Evolutionary conservation across 179 eudicot species (phyloP).

Genomic region (Silene vulgaris): DNA sequence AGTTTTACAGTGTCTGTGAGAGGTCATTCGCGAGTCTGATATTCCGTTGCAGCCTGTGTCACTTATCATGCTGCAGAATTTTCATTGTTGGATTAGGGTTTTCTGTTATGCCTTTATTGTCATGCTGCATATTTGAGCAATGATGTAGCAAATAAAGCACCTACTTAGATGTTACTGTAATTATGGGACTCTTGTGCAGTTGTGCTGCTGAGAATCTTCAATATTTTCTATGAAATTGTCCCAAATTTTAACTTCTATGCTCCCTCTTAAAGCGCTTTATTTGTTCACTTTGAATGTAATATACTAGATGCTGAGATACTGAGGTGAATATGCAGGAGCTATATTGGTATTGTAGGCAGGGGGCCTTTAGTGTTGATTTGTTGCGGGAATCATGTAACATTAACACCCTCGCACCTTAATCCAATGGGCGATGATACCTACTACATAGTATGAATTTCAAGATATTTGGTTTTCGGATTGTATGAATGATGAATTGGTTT

Average conservation of each 20-base stretch:
- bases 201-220: not conserved
- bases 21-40: slow-evolving; percentile 1
- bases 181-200: not conserved
- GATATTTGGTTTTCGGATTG: not conserved
- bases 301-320: too few relatives aligned
- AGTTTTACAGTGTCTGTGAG: not conserved
- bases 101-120: not conserved
- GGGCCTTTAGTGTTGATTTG: too few relatives aligned
- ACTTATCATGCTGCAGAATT: not conserved
- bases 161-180: slow-evolving; percentile 11
- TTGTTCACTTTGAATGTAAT: not conserved
- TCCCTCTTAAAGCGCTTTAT: not conserved
- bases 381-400: too few relatives aligned
- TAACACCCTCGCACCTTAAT: too few relatives aligned
- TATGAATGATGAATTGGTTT: too few relatives aligned
- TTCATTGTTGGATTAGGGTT: not conserved
- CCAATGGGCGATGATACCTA: too few relatives aligned
- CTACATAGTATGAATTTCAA: not conserved
- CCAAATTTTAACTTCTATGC: not conserved
- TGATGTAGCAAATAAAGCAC: slow-evolving; percentile 14
- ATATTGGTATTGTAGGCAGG: too few relatives aligned
- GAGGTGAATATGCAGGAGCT: too few relatives aligned
- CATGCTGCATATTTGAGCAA: not conserved
- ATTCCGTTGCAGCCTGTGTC: not conserved
- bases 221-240: not conserved